A percentile compares a stretch with the other conserved stretches of the same genome.
Conservation (phyloP, 2,329 filamentous ascomycete genomes). For the Dendryphion nanum region DNA sequence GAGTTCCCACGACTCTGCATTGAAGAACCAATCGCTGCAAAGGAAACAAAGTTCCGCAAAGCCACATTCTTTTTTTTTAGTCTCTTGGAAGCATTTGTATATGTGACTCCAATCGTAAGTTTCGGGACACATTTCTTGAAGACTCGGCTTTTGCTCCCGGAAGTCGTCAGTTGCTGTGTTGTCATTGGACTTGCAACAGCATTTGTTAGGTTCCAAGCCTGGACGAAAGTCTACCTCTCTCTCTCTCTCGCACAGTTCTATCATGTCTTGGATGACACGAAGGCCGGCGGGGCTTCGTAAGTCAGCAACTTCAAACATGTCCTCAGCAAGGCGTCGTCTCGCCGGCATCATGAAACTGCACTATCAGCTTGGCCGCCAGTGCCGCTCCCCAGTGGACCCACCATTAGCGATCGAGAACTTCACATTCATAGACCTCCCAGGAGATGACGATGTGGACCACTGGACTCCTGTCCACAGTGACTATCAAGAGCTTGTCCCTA, state of each 20-base stretch:
- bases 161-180: slow-evolving; percentile 2
- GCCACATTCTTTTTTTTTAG: slow-evolving; percentile 1
- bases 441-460: slow-evolving; percentile 3
- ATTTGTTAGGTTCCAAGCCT: slow-evolving; percentile 2
- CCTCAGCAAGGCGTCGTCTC: slow-evolving; percentile 1
- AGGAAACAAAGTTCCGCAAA: slow-evolving; percentile 20
- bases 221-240: slow-evolving; percentile 3
- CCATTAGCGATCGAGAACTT: slow-evolving; percentile 4
- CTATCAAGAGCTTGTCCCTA: slow-evolving; percentile 4
- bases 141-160: slow-evolving; percentile 2
- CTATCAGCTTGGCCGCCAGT: slow-evolving; percentile 4
- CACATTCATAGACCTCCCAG: slow-evolving; percentile 4
- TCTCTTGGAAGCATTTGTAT: slow-evolving; percentile 4
- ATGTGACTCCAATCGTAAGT: slow-evolving; percentile 3
- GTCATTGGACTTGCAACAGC: slow-evolving; percentile 1
- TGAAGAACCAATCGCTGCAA: slow-evolving; percentile 17
- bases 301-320: slow-evolving; percentile 3
- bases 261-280: slow-evolving; percentile 2
- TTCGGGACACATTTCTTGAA: slow-evolving; percentile 2
- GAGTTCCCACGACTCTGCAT: slow-evolving; percentile 9
- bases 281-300: slow-evolving; percentile 1
- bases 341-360: slow-evolving; percentile 2
- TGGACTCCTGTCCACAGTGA: slow-evolving; percentile 3
- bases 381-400: slow-evolving; percentile 2
- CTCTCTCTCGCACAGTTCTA: slow-evolving; percentile 1